Evolutionary conservation across 2,329 filamentous ascomycete species (phyloP).

Genomic region (Fusarium tricinctum): DNA sequence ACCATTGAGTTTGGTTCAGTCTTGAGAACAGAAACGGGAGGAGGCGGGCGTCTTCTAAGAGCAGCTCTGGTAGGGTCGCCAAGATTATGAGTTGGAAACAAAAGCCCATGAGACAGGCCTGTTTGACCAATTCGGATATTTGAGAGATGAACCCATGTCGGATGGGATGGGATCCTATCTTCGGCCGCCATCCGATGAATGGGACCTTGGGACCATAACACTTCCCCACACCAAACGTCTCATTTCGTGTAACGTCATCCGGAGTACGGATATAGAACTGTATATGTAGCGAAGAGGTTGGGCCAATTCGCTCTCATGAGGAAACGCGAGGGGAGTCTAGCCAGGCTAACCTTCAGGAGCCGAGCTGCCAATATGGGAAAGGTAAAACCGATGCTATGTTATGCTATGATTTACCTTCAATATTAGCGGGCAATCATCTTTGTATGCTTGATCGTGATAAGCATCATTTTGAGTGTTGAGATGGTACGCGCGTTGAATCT

Average conservation of each 20-base stretch:
- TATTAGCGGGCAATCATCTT: slow-evolving; percentile 11
- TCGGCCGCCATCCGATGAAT: slow-evolving; percentile 28
- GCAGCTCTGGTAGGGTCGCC: background rate
- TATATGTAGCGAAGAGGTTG: slow-evolving; percentile 25
- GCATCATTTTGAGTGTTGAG: slow-evolving; percentile 3
- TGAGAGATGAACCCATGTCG: slow-evolving; percentile 23
- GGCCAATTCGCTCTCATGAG: slow-evolving; percentile 16
- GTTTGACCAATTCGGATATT: slow-evolving; percentile 16
- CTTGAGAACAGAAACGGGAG: background rate
- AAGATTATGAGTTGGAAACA: slow-evolving; percentile 6
- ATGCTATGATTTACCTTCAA: slow-evolving; percentile 21
- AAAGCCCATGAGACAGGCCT: slow-evolving; percentile 15
- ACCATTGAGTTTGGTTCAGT: background rate
- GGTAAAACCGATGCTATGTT: slow-evolving; percentile 1
- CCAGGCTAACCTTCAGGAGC: slow-evolving; percentile 12
- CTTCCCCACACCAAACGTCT: slow-evolving; percentile 37
- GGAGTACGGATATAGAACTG: slow-evolving; percentile 7
- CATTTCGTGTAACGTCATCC: slow-evolving; percentile 41
- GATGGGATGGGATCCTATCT: slow-evolving; percentile 15
- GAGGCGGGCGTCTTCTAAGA: background rate
- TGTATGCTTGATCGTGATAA: slow-evolving; percentile 9
- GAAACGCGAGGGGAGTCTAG: slow-evolving; percentile 8
- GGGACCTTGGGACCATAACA: slow-evolving; percentile 25
- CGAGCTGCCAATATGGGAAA: slow-evolving; percentile 12
- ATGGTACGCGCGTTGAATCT: slow-evolving; percentile 7